Base-by-base conservation (phyloP, 108 stramenopile species). In the Cyclostephanos invisitatus region DNA sequence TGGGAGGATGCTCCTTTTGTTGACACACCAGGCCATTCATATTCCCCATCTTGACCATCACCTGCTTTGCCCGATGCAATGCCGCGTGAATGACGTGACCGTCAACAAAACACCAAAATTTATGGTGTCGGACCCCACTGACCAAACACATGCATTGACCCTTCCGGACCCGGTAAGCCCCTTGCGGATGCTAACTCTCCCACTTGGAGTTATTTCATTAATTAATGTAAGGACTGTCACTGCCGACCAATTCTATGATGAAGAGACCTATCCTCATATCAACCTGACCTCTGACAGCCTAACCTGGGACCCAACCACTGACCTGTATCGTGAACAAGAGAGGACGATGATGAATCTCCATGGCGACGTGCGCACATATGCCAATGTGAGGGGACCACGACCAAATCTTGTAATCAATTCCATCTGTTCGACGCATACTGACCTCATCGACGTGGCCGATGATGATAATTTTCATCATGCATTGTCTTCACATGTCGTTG, bases 41-140 rank as follows among this genome's bases (percentile, higher is more conserved):
- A 37, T 73, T 0, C 63, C 72, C 14, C 54, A 55, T 22, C 46
- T 73, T 18, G 70, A 71, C 29, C 60, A 71, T 22, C 32, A 44
- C 22, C 64, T 75, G 18, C 59, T 74, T 9, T 74, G 73, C 38
- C 73, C 65, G n/a, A 74, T 74, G 73, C 65, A 67, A 24, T 46
- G 47, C 32, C 46, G 55, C 18, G 21, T 67, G 65, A 66, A 74
- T 67, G 65, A n/a, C n/a, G n/a, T n/a, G 48, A 64, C 35, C 15
- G 53, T 67, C 57, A 38, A 66, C 24, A 40, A 67, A 8, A 12
- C 14, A 12, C 73, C 73, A 0, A 74, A 74, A 44, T 74, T 74
- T 11, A 17, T 67, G 24, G 11, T 25, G 0, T 11, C 44, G 2
- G 44, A 67, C n/a, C 73, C 73, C 38, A 58, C 58, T 61, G 21